These are phyloP conservation scores for Gyromitra esculenta DNA, from an alignment of 2,329 filamentous ascomycete species.

Conservation along the genomic window DNA sequence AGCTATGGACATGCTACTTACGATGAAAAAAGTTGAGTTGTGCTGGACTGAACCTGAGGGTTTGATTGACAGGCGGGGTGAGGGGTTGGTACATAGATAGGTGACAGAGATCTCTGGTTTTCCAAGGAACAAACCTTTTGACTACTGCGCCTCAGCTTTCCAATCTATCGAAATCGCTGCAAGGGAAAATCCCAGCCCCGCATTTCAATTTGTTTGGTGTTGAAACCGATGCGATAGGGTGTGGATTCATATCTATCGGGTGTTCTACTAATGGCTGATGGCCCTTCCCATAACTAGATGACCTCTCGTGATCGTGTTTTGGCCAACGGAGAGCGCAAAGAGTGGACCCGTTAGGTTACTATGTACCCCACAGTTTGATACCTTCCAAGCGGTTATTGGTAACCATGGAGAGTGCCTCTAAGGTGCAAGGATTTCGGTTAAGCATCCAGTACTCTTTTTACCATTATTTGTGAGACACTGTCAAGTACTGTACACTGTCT, in stretches of 20 bases:
- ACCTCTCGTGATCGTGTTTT: slow-evolving; percentile 42
- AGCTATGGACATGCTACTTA: not conserved
- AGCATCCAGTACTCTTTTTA: not conserved
- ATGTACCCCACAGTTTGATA: slow-evolving; percentile 17
- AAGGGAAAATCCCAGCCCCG: slow-evolving; percentile 48
- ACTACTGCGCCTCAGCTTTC: slow-evolving; percentile 34
- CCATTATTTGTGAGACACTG: not conserved
- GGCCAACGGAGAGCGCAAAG: slow-evolving; percentile 4
- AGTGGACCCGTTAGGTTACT: slow-evolving; percentile 30
- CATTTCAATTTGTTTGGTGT: slow-evolving; percentile 36
- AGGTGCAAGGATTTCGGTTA: slow-evolving; percentile 3
- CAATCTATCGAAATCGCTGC: slow-evolving; percentile 50
- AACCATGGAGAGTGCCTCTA: slow-evolving; percentile 3
- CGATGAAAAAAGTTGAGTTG: slow-evolving; percentile 7
- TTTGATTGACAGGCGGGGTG: slow-evolving; percentile 12
- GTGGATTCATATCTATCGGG: slow-evolving; percentile 34
- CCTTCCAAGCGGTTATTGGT: slow-evolving; percentile 6
- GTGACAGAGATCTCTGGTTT: slow-evolving; percentile 24
- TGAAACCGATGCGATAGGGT: slow-evolving; percentile 33
- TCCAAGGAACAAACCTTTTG: slow-evolving; percentile 44
- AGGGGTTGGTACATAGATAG: slow-evolving; percentile 35
- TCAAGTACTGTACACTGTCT: slow-evolving; percentile 2
- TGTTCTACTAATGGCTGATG: slow-evolving; percentile 20
- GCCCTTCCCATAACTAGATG: slow-evolving; percentile 24
- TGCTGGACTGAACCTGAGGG: slow-evolving; percentile 14